Conservation (phyloP, 169 alveolate species). For the Cyclospora cayetanensis region DNA sequence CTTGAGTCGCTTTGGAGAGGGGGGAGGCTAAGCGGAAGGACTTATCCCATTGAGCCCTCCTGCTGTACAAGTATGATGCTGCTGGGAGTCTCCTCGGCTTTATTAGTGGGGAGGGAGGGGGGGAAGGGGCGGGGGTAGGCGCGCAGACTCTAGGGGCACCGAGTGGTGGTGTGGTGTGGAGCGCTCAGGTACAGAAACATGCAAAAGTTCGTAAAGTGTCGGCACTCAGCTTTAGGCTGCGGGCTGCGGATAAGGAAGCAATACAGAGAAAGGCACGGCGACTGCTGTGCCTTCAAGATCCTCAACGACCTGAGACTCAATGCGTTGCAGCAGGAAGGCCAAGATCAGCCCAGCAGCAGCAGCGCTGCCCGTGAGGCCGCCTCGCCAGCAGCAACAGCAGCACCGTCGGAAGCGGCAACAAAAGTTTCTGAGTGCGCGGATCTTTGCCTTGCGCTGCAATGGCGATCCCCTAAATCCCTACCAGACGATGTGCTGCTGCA, state of each 20-base stretch:
- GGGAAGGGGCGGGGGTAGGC: no score
- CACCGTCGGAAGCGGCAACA: background rate
- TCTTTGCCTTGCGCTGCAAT: conserved; percentile 26
- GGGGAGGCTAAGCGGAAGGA: no score
- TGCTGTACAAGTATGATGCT: no score
- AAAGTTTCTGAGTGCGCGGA: conserved; percentile 7
- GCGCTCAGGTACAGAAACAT: conserved; percentile 70
- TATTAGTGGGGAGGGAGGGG: no score
- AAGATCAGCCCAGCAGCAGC: background rate
- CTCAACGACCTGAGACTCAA: background rate
- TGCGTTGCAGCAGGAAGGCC: background rate
- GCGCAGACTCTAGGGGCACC: no score
- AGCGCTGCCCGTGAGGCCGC: background rate
- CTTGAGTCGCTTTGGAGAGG: no score
- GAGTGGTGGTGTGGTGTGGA: no score
- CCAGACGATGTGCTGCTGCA: conserved; percentile 23
- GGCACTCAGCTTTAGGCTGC: conserved; percentile 57
- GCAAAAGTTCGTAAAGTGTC: conserved; percentile 70
- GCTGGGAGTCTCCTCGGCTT: no score
- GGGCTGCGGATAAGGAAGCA: conserved; percentile 64
- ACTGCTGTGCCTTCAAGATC: conserved; percentile 68
- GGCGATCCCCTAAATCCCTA: background rate
- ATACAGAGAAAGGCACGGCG: conserved; percentile 56
- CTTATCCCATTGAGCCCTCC: no score
- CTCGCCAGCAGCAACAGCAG: background rate